Evolutionary conservation across 2,329 filamentous ascomycete species (phyloP).

Genomic region (Westerdykella ornata): DNA sequence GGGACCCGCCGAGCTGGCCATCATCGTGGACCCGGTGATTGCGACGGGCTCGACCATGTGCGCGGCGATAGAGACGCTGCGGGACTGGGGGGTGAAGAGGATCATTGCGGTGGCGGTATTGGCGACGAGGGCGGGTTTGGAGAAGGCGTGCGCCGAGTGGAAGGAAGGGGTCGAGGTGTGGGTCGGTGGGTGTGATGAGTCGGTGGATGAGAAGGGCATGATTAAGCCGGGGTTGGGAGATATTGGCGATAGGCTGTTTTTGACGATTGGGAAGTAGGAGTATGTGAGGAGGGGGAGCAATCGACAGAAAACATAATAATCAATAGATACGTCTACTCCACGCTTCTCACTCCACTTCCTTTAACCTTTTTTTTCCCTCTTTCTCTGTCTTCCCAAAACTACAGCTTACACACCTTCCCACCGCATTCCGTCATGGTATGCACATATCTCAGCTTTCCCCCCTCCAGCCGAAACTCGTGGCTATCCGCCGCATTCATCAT

Average conservation of each 20-base stretch:
- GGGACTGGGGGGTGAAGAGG: slow-evolving; percentile 82
- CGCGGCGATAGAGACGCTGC: slow-evolving; percentile 81
- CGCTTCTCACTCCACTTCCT: too few relatives aligned
- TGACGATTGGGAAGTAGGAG: slow-evolving; percentile 73
- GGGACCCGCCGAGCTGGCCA: slow-evolving; percentile 56
- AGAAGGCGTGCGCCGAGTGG: slow-evolving; percentile 69
- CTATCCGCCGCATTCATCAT: slow-evolving; percentile 23
- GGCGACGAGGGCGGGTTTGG: slow-evolving; percentile 64
- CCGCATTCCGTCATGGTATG: slow-evolving; percentile 14
- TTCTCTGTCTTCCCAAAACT: background rate
- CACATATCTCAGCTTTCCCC: slow-evolving; percentile 15
- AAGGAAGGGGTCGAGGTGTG: slow-evolving; percentile 70
- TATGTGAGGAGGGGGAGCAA: too few relatives aligned
- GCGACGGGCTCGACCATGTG: slow-evolving; percentile 86
- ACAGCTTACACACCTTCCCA: slow-evolving; percentile 10
- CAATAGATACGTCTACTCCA: too few relatives aligned
- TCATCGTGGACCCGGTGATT: slow-evolving; percentile 86
- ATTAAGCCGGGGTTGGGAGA: slow-evolving; percentile 85
- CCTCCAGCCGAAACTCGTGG: slow-evolving; percentile 19
- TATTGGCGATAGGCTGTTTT: slow-evolving; percentile 81
- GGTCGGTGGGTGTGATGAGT: slow-evolving; percentile 70
- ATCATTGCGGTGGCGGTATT: slow-evolving; percentile 72
- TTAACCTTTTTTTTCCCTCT: too few relatives aligned
- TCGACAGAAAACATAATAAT: too few relatives aligned
- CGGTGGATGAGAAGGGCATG: slow-evolving; percentile 75